Evolutionary conservation across 148 eudicot genomes (phyloP).

Genomic region (Spergularia marina): DNA sequence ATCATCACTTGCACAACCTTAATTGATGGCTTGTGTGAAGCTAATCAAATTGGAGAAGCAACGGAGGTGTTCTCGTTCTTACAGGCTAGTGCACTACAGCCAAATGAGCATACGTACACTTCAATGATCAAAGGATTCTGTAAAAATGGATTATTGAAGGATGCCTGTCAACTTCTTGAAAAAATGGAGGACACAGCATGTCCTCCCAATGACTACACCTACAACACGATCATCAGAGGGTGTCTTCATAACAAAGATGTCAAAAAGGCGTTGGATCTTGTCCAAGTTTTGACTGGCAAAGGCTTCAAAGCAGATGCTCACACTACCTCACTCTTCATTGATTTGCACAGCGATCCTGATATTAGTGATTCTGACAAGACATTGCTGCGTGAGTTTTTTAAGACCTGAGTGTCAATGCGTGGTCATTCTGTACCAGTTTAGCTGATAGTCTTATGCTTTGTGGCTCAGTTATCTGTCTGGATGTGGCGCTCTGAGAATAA

Average conservation of each 20-base stretch:
- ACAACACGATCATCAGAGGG: slow-evolving; percentile 14
- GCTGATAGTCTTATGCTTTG: too few species aligned
- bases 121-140: background rate
- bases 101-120: background rate
- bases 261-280: background rate
- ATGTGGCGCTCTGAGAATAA: too few species aligned
- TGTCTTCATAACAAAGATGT: background rate
- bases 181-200: background rate
- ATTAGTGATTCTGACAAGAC: background rate
- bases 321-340: background rate
- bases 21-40: background rate
- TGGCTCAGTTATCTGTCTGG: too few species aligned
- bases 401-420: too few species aligned
- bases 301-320: background rate
- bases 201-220: background rate
- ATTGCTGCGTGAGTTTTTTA: background rate
- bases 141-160: background rate
- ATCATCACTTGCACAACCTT: background rate
- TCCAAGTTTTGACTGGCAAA: background rate
- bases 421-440: too few species aligned
- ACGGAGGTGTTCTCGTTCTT: background rate
- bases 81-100: too few species aligned
- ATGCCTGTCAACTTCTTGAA: background rate
- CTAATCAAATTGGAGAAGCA: background rate
- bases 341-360: background rate